Base-by-base conservation (phyloP, 495 filamentous ascomycete species). In the Penicillium antarcticum region DNA sequence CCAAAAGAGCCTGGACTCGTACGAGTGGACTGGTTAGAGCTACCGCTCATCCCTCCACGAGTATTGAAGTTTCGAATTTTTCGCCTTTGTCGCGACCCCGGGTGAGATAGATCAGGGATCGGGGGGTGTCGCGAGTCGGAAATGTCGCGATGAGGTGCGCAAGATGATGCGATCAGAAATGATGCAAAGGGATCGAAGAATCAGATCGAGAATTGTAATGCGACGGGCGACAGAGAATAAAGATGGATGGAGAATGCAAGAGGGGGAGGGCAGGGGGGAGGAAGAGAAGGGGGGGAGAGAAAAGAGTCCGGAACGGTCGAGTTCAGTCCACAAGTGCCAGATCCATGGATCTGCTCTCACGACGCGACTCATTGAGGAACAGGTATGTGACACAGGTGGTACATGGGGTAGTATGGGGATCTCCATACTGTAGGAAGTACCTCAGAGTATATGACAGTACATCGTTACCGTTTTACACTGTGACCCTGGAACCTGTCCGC, bases 1-100 rank as follows among this genome's bases (percentile, higher is more conserved):
- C 66, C 68, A 53, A 69, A 71, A 56, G 73, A 77, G 57, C 72
- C 71, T 57, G 73, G 71, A 64, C 73, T 77, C 54, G 72, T 73
- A 59, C 71, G 72, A 70, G 67, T 74, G 37, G 72, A 74, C 64
- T 74, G 73, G 51, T 67, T 74, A 52, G 71, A 74, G 62, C 65
- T 75, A 63, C 69, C 67, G 68, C 71, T 74, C 73, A 77, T 77
- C 57, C 72, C 72, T 77, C 47, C 57, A 65, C 65, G 46, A 58
- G 62, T 33, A 35, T 52, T 31, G 16, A 43, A 46, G 42, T 48
- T 51, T 47, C 35, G 42, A 51, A 36, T 51, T 46, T 49, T 63
- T 55, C 59, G 66, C 60, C 60, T 67, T 62, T 57, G 49, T 45
- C 54, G 50, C 63, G 52, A 64, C 43, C 47, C 24, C 26, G 47